These are phyloP conservation scores for Simplicillium sp. DNA, from an alignment of 2,329 filamentous ascomycete species.

Conservation along the genomic window DNA sequence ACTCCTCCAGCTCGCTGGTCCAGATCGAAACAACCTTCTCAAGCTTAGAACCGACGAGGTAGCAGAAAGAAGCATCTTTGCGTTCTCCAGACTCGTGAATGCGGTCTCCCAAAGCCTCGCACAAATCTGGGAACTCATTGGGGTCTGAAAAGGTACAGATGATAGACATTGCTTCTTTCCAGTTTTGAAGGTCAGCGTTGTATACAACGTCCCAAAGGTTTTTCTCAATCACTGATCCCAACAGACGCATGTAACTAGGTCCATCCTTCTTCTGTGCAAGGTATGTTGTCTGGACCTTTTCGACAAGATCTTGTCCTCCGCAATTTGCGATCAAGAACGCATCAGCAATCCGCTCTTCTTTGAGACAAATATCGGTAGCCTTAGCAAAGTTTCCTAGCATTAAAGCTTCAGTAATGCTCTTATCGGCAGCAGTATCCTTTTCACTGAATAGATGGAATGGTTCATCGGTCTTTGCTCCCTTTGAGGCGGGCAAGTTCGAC, in stretches of 20 bases:
- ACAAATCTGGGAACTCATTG: conserved; percentile 86
- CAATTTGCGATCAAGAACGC: conserved; percentile 98
- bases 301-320: conserved; percentile 83
- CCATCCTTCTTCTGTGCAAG: conserved; percentile 72
- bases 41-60: conserved; percentile 86
- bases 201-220: conserved; percentile 98
- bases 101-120: conserved; percentile 87
- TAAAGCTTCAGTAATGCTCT: conserved; percentile 75
- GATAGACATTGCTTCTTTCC: conserved; percentile 95
- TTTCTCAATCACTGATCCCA: conserved; percentile 88
- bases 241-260: conserved; percentile 84
- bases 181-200: conserved; percentile 84
- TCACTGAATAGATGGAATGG: conserved; percentile 86
- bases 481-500: conserved; percentile 73
- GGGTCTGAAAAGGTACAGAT: conserved; percentile 92
- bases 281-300: conserved; percentile 89
- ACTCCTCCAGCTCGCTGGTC: conserved; percentile 80
- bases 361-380: conserved; percentile 79
- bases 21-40: conserved; percentile 96
- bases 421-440: conserved; percentile 75
- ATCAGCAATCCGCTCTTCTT: conserved; percentile 85
- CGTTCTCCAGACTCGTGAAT: conserved; percentile 68
- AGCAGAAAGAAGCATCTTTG: conserved; percentile 95
- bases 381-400: conserved; percentile 87
- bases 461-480: conserved; percentile 86